A percentile compares a stretch with the other conserved stretches of the same genome.
These are phyloP conservation scores for Mycosphaerelloides madeirae DNA, from an alignment of 2,329 filamentous ascomycete genomes.

Conservation along the genomic window DNA sequence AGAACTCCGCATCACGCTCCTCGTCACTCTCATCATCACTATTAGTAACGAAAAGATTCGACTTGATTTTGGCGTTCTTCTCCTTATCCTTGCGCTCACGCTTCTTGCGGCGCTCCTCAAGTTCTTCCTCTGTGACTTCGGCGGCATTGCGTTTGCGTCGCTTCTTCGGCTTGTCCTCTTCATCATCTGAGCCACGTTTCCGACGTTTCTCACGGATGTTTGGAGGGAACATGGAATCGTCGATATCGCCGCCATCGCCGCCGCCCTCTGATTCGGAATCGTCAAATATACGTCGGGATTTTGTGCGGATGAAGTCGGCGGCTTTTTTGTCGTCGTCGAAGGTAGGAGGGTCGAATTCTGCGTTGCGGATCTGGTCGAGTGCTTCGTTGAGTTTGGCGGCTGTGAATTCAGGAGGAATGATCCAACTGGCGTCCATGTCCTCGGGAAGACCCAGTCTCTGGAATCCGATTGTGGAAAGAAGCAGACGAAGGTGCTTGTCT, in stretches of 20 bases:
- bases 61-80: constrained; percentile 76
- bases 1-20: constrained; percentile 70
- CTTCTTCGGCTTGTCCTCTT: constrained; percentile 48
- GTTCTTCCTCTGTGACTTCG: constrained; percentile 60
- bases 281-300: constrained; percentile 53
- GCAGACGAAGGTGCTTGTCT: constrained; percentile 77
- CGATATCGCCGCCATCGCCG: constrained; percentile 19
- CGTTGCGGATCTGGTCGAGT: constrained; percentile 68
- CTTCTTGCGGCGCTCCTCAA: constrained; percentile 56
- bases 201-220: constrained; percentile 26
- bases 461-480: constrained; percentile 73
- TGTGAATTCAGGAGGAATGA: constrained; percentile 63
- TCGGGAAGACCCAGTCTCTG: constrained; percentile 63
- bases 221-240: constrained; percentile 28
- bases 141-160: constrained; percentile 45
- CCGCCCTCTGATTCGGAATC: constrained; percentile 47
- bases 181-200: constrained; percentile 9
- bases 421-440: constrained; percentile 71
- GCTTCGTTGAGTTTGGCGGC: constrained; percentile 63
- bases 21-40: constrained; percentile 87
- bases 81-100: constrained; percentile 67
- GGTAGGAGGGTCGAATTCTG: constrained; percentile 70
- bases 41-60: constrained; percentile 70
- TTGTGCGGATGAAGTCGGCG: constrained; percentile 73
- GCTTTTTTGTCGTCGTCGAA: constrained; percentile 73